Percentiles rank a stretch among this genome's conserved stretches.
phyloP scores from a whole-genome alignment of 148 eudicot species.

The Rhododendron vialii region DNA sequence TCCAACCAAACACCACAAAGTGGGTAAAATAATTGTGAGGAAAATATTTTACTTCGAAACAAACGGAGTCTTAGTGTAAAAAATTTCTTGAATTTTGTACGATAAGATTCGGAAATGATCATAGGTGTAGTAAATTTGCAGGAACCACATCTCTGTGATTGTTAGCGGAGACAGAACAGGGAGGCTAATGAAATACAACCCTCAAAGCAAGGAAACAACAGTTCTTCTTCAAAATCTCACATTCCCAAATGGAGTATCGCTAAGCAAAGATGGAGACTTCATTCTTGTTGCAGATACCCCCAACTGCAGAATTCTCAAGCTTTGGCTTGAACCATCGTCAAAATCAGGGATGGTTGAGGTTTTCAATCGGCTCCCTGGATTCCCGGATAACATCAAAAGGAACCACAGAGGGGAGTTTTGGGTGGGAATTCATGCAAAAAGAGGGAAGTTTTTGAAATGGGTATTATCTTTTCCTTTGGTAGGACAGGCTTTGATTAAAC shows the following conservation, averaged over 20 bases:
- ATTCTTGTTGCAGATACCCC: conserved; percentile 56
- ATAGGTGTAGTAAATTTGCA: conserved; percentile 10
- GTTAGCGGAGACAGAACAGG: conserved; percentile 60
- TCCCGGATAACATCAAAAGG: conserved; percentile 43
- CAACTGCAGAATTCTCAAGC: conserved; percentile 41
- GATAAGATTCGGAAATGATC: no score
- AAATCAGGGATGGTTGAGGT: conserved; percentile 38
- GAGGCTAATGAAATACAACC: conserved; percentile 59
- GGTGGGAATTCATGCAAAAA: conserved; percentile 63
- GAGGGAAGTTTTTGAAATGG: conserved; percentile 35
- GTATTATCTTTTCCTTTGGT: conserved; percentile 41
- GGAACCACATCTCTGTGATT: conserved; percentile 51
- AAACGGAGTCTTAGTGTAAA: no score
- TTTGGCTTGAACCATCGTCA: conserved; percentile 41
- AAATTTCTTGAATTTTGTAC: no score
- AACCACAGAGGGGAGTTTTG: conserved; percentile 64
- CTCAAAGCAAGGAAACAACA: conserved; percentile 34
- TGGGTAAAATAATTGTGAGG: no score
- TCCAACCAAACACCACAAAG: no score
- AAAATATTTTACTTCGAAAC: no score
- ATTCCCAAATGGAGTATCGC: conserved; percentile 79
- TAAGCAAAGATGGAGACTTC: conserved; percentile 45
- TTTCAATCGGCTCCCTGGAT: conserved; percentile 47
- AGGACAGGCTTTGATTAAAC: conserved; percentile 34
- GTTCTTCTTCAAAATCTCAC: conserved; percentile 40